Base-by-base conservation (phyloP, 2,329 filamentous ascomycete genomes). In the Hysterium pulicare region DNA sequence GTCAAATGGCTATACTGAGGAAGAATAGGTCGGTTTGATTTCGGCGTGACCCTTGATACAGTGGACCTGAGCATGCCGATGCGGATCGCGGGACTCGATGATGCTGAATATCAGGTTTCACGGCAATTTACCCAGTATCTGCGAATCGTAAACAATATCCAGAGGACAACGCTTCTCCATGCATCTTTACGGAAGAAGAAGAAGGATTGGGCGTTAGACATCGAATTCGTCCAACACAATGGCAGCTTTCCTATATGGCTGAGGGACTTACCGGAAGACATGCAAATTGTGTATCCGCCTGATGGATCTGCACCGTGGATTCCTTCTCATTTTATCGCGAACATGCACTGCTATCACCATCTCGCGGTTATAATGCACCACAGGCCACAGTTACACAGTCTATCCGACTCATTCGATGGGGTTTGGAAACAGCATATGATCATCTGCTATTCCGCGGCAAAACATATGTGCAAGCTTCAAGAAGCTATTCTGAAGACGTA, bases 381-480 rank as follows among this genome's bases (percentile, higher is more conserved):
- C 62, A 81, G 91, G 32, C 90, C 91, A 16, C 90, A 95, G 58
- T 71, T 97, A 30, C 83, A 73, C 45, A 66, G 83, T 10, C 84
- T 87, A 42, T 81, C 90, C 42, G 86, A 90, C 44, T 85, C 85
- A 1, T 85, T 82, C 42, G 86, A 89, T 39, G 85, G 84, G 3
- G 78, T 82, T 45, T 96, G 90, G 89, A 95, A 88, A 64, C 79
- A 84, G 36, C 87, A 95, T 57, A 91, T 97, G 85, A 73, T 86
- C 56, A 76, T 90, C 16, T 95, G 89, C 60, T 91, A 94, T 61
- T 80, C 81, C 31, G 85, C 90, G 1, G 90, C 91, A 30, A 94
- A 93, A 66, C 80, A 79, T 31, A 76, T 97, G 38, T 96, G 90
- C 67, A 83, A 87, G 46, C 68, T 96, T 5, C 90, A 96, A 60